These are phyloP conservation scores for Kurtzmaniella fragi DNA, from an alignment of 805 yeast genomes.

Conservation along the genomic window DNA sequence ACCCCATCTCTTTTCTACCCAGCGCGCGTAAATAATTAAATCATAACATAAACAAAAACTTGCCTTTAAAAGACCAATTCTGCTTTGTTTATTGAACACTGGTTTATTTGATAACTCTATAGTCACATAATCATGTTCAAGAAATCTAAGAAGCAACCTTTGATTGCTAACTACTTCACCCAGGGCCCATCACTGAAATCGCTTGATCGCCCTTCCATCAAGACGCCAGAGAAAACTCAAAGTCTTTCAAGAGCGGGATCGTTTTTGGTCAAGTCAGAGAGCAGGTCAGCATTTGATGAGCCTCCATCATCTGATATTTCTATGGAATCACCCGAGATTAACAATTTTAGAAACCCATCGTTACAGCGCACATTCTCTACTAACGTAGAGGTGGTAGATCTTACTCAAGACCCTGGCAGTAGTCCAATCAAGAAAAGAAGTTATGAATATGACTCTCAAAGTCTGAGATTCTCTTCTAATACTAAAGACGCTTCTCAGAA, in stretches of 20 bases:
- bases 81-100: no score
- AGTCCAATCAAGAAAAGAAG: neutral
- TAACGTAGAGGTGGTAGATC: slow-evolving; percentile 5
- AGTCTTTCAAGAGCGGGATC: slow-evolving; percentile 16
- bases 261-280: slow-evolving; percentile 13
- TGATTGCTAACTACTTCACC: slow-evolving; percentile 24
- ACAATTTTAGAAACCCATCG: slow-evolving; percentile 31
- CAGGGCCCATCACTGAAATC: neutral
- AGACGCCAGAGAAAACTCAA: slow-evolving; percentile 10
- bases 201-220: neutral
- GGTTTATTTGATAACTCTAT: no score
- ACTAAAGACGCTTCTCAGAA: no score
- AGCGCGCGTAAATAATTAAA: no score
- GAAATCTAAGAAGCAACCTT: slow-evolving; percentile 16
- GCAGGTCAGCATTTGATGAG: slow-evolving; percentile 19
- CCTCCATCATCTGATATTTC: slow-evolving; percentile 30
- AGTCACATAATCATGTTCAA: neutral
- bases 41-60: no score
- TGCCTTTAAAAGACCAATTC: no score
- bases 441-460: slow-evolving; percentile 2
- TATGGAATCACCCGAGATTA: slow-evolving; percentile 31
- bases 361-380: slow-evolving; percentile 12
- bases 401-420: slow-evolving; percentile 5
- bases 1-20: no score
- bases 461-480: neutral